Conservation (phyloP, 805 yeast genomes). For the Yarrowia sp. region DNA sequence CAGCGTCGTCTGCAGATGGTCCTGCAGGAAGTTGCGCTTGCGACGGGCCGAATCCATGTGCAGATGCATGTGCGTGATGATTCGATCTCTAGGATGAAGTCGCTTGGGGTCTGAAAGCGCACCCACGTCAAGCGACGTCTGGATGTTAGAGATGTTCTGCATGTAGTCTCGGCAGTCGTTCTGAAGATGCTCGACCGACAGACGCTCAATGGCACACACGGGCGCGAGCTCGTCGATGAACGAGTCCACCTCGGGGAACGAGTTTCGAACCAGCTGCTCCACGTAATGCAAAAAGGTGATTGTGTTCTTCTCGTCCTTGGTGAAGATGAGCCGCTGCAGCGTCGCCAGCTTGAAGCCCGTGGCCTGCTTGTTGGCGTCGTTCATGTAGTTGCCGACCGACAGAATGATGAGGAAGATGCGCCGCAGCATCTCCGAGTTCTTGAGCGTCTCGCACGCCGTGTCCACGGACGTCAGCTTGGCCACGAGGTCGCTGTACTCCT, state of each 20-base stretch:
- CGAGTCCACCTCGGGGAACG: constrained; percentile 72
- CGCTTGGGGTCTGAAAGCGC: constrained; percentile 73
- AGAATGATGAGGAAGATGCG: constrained; percentile 78
- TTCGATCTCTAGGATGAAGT: constrained; percentile 82
- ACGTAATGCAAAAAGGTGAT: constrained; percentile 90
- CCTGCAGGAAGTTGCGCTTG: constrained; percentile 62
- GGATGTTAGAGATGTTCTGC: constrained; percentile 63
- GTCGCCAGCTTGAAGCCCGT: constrained; percentile 87
- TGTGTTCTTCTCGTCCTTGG: constrained; percentile 84
- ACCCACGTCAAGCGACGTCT: constrained; percentile 73
- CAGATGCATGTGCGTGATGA: constrained; percentile 58
- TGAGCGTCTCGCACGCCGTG: constrained; percentile 64
- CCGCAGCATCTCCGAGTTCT: constrained; percentile 63
- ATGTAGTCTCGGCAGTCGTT: constrained; percentile 66
- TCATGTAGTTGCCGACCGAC: constrained; percentile 95
- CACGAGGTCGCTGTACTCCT: constrained; percentile 72
- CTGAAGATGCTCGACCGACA: constrained; percentile 78
- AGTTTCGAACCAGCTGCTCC: constrained; percentile 79
- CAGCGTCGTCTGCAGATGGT: constrained; percentile 60
- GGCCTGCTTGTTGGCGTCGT: constrained; percentile 88
- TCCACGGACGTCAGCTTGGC: constrained; percentile 67
- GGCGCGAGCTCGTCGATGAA: constrained; percentile 73
- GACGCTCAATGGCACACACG: constrained; percentile 59
- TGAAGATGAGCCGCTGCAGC: constrained; percentile 82
- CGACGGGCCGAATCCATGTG: constrained; percentile 73